phyloP scores from a whole-genome alignment of 106 monocot species.

The Cymbidium sinense region DNA sequence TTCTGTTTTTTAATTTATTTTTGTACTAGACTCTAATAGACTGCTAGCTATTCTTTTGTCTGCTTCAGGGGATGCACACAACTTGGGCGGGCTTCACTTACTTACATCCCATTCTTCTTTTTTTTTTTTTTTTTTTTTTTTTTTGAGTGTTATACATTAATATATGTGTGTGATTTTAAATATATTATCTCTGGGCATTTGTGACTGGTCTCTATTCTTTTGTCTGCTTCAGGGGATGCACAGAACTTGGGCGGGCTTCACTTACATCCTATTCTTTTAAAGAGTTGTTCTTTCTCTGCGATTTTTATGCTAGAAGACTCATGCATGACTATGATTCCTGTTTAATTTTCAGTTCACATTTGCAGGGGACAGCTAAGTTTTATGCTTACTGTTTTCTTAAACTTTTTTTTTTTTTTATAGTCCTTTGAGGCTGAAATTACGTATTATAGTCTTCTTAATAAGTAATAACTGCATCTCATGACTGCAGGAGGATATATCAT shows the following conservation, averaged over 20 bases:
- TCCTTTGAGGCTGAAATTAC: too few relatives aligned
- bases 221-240: background rate
- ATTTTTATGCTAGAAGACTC: background rate
- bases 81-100: background rate
- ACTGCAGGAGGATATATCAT: background rate
- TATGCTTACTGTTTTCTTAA: background rate
- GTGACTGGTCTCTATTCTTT: background rate
- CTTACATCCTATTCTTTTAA: background rate
- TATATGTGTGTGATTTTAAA: too few relatives aligned
- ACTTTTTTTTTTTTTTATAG: too few relatives aligned
- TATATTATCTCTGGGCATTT: too few relatives aligned
- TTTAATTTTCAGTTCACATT: background rate
- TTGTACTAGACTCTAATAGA: too few relatives aligned
- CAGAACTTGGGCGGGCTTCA: background rate
- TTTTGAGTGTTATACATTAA: too few relatives aligned
- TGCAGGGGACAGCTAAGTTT: background rate
- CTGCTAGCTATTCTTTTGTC: background rate
- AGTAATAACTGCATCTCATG: background rate
- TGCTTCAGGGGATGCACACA: background rate
- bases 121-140: too few relatives aligned
- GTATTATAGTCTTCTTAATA: too few relatives aligned
- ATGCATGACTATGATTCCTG: background rate
- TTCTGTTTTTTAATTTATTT: background rate
- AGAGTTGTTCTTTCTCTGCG: background rate
- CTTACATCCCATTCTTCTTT: background rate